Base-by-base conservation (phyloP, 1,284 basidiomycete genomes). In the Sutorius eximius region DNA sequence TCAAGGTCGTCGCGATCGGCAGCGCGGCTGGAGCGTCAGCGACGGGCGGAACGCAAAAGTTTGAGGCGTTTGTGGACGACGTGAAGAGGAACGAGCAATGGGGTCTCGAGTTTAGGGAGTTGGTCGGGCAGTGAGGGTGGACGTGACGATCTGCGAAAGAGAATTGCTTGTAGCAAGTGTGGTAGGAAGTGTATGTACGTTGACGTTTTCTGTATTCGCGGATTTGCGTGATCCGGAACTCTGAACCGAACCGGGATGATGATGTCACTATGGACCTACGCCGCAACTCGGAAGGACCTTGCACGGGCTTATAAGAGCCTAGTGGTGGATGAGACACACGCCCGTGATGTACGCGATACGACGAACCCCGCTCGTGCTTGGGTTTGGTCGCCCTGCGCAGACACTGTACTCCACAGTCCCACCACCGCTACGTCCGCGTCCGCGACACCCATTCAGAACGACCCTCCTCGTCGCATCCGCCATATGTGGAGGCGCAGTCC, bases 51-150 rank as follows among this genome's bases (percentile, higher is more conserved):
- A 59, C 60, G 1, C 66, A 71, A 36, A 81, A 79, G 57, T 94
- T 95, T 69, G 90, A 94, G 61, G 72, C 73, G 10, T 86, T 93
- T 61, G 87, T 93, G 45, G 86, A 87, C 24, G 82, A 83, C 30
- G 71, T 87, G 55, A 85, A 79, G 73, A 82, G 80, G 75, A 82
- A 76, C 51, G 66, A 77, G 3, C 79, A 81, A 44, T 90, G 86
- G 85, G 83, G 82, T 0, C 57, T 54, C 3, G 89, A 91, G 67
- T 84, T 91, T 65, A 82, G 81, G 60, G 89, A 91, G 55, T 84
- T 71, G 55, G 48, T 70, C 15, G 68, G 68, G 29, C 51, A 69
- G 43, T 71, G 52, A 63, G 41, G 24, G 34, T 33, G 24, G 9
- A n/a, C n/a, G n/a, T n/a, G n/a, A n/a, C n/a, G n/a, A n/a, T n/a